Conservation (phyloP, 345 rosid genomes). For the Eucalyptus regnans region DNA sequence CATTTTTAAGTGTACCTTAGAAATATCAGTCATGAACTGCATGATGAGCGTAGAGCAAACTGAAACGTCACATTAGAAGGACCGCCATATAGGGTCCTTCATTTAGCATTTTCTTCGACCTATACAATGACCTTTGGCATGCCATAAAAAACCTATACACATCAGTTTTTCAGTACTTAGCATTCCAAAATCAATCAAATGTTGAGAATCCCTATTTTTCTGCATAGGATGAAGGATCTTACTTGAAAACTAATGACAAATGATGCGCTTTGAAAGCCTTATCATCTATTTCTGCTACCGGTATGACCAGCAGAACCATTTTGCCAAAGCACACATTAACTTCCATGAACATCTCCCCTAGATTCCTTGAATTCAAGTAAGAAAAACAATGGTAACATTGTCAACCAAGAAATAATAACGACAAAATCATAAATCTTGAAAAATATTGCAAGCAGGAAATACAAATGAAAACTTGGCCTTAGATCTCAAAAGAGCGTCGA, state of each 20-base stretch:
- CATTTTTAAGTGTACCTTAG: background rate
- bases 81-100: background rate
- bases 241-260: too few relatives aligned
- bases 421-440: too few relatives aligned
- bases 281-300: rapidly evolving
- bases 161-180: background rate
- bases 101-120: background rate
- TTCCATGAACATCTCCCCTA: too few relatives aligned
- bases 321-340: too few relatives aligned
- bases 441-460: too few relatives aligned
- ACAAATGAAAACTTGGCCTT: too few relatives aligned
- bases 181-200: background rate
- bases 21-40: background rate
- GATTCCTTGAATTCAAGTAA: too few relatives aligned
- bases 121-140: background rate
- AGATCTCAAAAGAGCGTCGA: too few relatives aligned
- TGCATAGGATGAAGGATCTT: too few relatives aligned
- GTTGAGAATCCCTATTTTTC: rapidly evolving
- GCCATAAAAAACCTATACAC: rapidly evolving
- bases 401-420: too few relatives aligned
- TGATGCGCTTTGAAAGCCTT: too few relatives aligned
- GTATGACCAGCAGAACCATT: rapidly evolving
- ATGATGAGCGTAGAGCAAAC: rapidly evolving
- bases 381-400: too few relatives aligned
- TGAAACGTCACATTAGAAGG: background rate